phyloP scores from a whole-genome alignment of 1,139 yeast genomes.

The Meyerozyma guilliermondii region DNA sequence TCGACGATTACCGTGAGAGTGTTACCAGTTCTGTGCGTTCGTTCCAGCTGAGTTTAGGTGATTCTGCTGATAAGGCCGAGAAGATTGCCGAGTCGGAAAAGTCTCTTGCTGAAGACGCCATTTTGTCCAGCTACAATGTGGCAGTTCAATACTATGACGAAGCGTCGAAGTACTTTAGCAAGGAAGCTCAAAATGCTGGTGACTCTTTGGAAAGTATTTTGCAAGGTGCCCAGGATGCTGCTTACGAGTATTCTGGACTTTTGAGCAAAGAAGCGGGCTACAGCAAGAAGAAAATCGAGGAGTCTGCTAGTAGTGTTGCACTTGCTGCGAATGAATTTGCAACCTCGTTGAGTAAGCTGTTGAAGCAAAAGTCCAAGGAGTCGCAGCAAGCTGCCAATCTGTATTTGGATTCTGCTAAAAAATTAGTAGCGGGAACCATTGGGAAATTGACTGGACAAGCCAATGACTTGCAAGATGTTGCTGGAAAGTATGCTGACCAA shows the following conservation, averaged over 20 bases:
- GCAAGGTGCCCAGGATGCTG: conserved; percentile 17
- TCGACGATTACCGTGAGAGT: conserved; percentile 12
- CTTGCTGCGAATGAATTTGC: conserved; percentile 13
- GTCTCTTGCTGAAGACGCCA: conserved; percentile 18
- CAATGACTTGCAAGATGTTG: conserved; percentile 4
- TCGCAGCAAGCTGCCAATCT: not conserved
- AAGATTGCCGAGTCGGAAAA: conserved; percentile 3
- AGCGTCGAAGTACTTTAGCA: conserved; percentile 26
- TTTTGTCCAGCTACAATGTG: conserved; percentile 17
- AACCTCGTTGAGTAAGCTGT: not conserved
- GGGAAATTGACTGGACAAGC: conserved; percentile 2
- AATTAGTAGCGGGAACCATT: not conserved
- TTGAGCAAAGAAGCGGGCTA: conserved; percentile 11
- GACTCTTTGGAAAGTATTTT: conserved; percentile 18
- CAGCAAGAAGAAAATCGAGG: conserved; percentile 9
- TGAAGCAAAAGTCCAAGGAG: not conserved
- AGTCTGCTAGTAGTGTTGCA: conserved; percentile 14
- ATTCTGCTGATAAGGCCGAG: not conserved
- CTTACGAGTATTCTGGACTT: conserved; percentile 17
- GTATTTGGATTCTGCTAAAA: not conserved
- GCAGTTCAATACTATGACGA: conserved; percentile 39
- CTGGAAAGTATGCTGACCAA: conserved; percentile 3
- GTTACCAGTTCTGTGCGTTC: not conserved
- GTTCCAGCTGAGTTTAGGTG: not conserved
- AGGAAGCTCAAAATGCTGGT: conserved; percentile 16